Base-by-base conservation (phyloP, 2,329 filamentous ascomycete genomes). In the Phoma sp. region DNA sequence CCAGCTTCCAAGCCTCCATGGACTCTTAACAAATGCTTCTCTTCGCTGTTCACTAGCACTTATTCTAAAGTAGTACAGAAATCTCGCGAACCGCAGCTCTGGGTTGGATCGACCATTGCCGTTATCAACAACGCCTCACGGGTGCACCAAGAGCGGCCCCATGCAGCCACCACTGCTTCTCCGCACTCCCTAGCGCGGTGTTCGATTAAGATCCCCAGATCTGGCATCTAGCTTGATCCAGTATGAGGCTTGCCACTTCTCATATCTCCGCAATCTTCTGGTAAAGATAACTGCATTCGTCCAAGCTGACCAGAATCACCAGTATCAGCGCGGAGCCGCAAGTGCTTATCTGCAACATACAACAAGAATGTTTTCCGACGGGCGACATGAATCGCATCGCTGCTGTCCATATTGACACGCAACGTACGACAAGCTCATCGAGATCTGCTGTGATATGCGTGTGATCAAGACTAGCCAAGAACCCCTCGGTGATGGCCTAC, bases 211-310 rank as follows among this genome's bases (percentile, higher is more conserved):
- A 11, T 53, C 30, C 42, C 49, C 12, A 18, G 5, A 47, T 40
- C 5, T 5, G 29, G 42, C 15, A 46, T 46, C 42, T 18, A 42
- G n/a, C 47, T 52, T 18, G 30, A 32, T 40, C 36, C 14, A 18
- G 25, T 2, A 30, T 42, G 18, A 32, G 23, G 25, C 11, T 32
- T 12, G 17, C 15, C 1, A 10, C 4, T 12, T 18, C 21, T 11
- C 14, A 14, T 18, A 40, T 30, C 38, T 42, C 43, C 25, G 37
- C 42, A 42, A 32, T 32, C 23, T 15, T n/a, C 38, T 49, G 47
- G 47, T 20, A 47, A 47, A 29, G 18, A 47, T 53, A 29, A 9
- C 49, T 39, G 23, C 6, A 53, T 53, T 42, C 6, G 36, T 33
- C 14, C 17, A 42, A 36, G 15, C 7, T 36, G 28, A 53, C 42